Evolutionary conservation across 2,329 filamentous ascomycete species (phyloP).

Genomic region (Sarocladium brachiariae): DNA sequence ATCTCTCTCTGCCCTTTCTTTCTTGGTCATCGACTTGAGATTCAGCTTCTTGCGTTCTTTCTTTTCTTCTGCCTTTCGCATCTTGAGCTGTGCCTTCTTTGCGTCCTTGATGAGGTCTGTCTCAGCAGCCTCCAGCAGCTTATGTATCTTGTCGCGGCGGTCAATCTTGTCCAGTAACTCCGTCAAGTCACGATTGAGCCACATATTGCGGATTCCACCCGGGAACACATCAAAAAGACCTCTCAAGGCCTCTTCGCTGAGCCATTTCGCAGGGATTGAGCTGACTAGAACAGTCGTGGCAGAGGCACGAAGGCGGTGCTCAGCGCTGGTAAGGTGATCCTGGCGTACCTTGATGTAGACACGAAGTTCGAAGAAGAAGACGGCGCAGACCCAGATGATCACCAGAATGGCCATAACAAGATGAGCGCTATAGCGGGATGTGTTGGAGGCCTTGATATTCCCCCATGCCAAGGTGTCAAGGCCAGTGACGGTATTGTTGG

Average conservation of each 20-base stretch:
- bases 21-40: constrained; percentile 42
- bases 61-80: constrained; percentile 57
- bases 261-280: constrained; percentile 85
- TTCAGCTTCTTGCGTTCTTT: constrained; percentile 48
- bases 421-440: constrained; percentile 75
- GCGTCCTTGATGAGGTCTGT: constrained; percentile 76
- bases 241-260: constrained; percentile 71
- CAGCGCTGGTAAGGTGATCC: constrained; percentile 87
- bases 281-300: constrained; percentile 93
- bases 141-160: constrained; percentile 63
- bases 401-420: constrained; percentile 70
- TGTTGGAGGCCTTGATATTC: constrained; percentile 64
- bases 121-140: constrained; percentile 70
- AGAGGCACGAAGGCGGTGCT: constrained; percentile 87
- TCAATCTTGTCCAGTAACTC: constrained; percentile 78
- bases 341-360: constrained; percentile 91
- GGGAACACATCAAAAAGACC: constrained; percentile 94
- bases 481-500: constrained; percentile 34
- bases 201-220: constrained; percentile 89
- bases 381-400: constrained; percentile 75
- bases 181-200: constrained; percentile 89
- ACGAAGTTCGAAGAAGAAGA: constrained; percentile 79
- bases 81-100: constrained; percentile 71
- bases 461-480: constrained; percentile 82
- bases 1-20: constrained; percentile 39